phyloP scores from a whole-genome alignment of 768 basidiomycete genomes.

The Pholiota molesta region DNA sequence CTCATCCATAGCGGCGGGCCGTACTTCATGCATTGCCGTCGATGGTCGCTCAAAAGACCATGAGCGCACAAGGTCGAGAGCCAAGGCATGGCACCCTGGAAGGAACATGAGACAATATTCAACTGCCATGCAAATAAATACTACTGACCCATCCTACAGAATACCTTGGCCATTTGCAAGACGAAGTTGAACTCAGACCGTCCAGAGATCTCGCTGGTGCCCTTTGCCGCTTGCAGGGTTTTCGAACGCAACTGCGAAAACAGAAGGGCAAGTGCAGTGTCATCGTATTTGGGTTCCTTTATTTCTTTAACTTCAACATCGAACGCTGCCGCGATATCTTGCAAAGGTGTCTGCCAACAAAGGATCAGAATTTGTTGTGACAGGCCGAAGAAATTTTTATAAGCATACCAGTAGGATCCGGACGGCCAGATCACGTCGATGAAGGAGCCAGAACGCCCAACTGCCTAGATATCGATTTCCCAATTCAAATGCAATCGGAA shows the following conservation, averaged over 20 bases:
- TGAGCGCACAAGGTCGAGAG: slow-evolving; percentile 83
- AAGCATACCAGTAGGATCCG: slow-evolving; percentile 79
- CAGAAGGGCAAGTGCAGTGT: slow-evolving; percentile 88
- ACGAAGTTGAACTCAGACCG: slow-evolving; percentile 94
- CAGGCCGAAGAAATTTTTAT: not conserved
- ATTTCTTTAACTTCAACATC: slow-evolving; percentile 63
- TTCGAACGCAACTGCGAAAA: slow-evolving; percentile 90
- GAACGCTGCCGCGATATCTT: slow-evolving; percentile 65
- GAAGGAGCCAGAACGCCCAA: slow-evolving; percentile 97
- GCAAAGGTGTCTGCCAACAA: slow-evolving; percentile 65
- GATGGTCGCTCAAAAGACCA: slow-evolving; percentile 92
- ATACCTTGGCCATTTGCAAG: slow-evolving; percentile 89
- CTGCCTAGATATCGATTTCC: slow-evolving; percentile 94
- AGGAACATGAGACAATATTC: slow-evolving; percentile 5
- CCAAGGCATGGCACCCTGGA: slow-evolving; percentile 90
- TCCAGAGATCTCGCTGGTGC: slow-evolving; percentile 89
- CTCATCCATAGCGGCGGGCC: not conserved
- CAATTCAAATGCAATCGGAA: slow-evolving; percentile 82
- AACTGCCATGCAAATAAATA: not conserved
- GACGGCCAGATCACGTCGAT: slow-evolving; percentile 86
- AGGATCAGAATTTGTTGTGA: not conserved
- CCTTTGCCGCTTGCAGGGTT: slow-evolving; percentile 91
- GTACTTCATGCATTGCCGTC: slow-evolving; percentile 28
- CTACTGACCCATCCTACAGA: slow-evolving; percentile 90
- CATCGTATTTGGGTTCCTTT: slow-evolving; percentile 88